These are phyloP conservation scores for Rhodotorula sp. DNA, from an alignment of 1,284 basidiomycete genomes.

Conservation along the genomic window DNA sequence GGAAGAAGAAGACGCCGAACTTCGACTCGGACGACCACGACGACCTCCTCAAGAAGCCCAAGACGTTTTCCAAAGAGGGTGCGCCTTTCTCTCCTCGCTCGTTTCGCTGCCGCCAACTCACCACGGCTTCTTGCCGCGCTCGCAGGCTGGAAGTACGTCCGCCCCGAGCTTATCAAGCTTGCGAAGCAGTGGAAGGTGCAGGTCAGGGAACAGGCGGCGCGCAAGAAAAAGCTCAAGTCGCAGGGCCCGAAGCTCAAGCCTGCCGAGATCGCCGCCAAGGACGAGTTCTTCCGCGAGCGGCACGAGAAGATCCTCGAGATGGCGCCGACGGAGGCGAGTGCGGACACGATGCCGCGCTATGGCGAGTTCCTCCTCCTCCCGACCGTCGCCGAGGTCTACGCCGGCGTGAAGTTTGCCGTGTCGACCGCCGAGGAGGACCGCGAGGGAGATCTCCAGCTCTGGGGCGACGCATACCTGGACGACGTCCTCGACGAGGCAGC, in stretches of 20 bases:
- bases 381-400: constrained; percentile 10
- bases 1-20: neutral
- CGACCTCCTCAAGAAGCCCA: constrained; percentile 3
- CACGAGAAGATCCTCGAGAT: neutral
- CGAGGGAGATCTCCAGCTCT: neutral
- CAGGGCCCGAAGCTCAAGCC: neutral
- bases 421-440: neutral
- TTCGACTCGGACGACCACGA: neutral
- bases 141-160: constrained; percentile 10
- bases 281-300: neutral
- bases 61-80: neutral
- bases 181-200: neutral
- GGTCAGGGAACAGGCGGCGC: neutral
- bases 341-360: neutral
- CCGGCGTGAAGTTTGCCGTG: neutral
- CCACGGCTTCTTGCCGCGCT: rapidly evolving
- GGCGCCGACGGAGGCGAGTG: neutral
- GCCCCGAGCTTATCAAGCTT: constrained; percentile 1
- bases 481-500: constrained; percentile 8
- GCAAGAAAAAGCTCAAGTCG: neutral
- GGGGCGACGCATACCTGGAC: neutral
- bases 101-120: neutral
- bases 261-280: neutral
- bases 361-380: constrained; percentile 7
- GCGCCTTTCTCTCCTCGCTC: too few relatives aligned